phyloP scores from a whole-genome alignment of 2,329 filamentous ascomycete species.

The Furcasterigmium sp. region DNA sequence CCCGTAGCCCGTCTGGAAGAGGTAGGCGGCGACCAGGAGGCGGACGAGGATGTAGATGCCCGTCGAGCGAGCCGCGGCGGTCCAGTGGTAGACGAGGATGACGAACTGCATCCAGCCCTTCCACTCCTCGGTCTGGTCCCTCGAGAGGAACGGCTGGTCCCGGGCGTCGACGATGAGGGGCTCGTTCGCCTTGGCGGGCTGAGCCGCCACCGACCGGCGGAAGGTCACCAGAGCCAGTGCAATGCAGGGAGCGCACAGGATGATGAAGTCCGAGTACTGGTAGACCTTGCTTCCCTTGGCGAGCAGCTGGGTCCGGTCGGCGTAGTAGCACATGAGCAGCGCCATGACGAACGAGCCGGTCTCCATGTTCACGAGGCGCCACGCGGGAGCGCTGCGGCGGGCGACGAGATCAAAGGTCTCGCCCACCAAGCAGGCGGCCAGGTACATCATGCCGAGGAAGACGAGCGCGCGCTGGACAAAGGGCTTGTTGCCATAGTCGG shows the following conservation, averaged over 20 bases:
- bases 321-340: conserved; percentile 18
- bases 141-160: conserved; percentile 29
- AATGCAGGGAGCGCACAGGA: conserved; percentile 2
- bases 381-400: conserved; percentile 3
- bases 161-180: not conserved
- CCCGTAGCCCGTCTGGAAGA: conserved; percentile 58
- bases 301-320: conserved; percentile 21
- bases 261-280: not conserved
- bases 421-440: conserved; percentile 10
- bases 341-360: conserved; percentile 18
- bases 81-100: conserved; percentile 50
- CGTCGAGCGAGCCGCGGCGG: conserved; percentile 40
- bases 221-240: conserved; percentile 2
- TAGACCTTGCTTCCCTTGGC: conserved; percentile 13
- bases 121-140: conserved; percentile 57
- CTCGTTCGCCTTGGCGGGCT: conserved; percentile 6
- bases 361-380: conserved; percentile 14
- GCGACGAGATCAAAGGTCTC: not conserved
- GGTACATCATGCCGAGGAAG: conserved; percentile 9
- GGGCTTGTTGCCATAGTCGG: conserved; percentile 28
- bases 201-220: conserved; percentile 1
- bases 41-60: conserved; percentile 50
- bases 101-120: conserved; percentile 60
- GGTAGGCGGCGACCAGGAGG: conserved; percentile 50
- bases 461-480: conserved; percentile 15